Evolutionary conservation across 805 yeast species (phyloP).

Genomic region (Teunomyces gatunensis): DNA sequence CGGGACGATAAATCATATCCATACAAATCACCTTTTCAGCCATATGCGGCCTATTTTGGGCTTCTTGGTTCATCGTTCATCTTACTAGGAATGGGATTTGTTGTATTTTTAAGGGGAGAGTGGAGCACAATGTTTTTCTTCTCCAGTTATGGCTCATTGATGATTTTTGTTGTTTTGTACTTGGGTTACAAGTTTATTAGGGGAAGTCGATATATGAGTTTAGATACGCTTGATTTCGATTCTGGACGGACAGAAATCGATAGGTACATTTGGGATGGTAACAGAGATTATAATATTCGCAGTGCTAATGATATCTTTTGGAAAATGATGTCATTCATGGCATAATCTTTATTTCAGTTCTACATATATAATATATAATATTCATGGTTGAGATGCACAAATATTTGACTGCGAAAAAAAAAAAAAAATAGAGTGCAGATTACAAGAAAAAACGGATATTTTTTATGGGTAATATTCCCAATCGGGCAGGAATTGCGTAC

Average conservation of each 20-base stretch:
- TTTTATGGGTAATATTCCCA: not conserved
- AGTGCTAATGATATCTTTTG: slow-evolving; percentile 31
- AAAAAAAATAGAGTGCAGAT: not conserved
- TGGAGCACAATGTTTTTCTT: slow-evolving; percentile 66
- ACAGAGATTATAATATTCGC: slow-evolving; percentile 39
- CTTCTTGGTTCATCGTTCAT: slow-evolving; percentile 51
- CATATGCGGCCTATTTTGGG: slow-evolving; percentile 64
- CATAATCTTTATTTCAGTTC: slow-evolving; percentile 15
- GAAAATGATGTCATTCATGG: slow-evolving; percentile 33
- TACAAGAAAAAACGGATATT: not conserved
- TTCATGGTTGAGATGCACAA: too few species aligned
- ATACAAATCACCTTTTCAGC: slow-evolving; percentile 67
- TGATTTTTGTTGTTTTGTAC: slow-evolving; percentile 51
- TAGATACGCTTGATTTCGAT: slow-evolving; percentile 77
- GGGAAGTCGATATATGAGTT: slow-evolving; percentile 62
- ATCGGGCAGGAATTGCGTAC: not conserved
- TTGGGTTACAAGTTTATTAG: slow-evolving; percentile 55
- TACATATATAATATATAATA: not conserved
- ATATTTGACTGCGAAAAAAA: not conserved
- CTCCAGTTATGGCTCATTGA: slow-evolving; percentile 61
- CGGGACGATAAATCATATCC: slow-evolving; percentile 67
- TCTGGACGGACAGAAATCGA: slow-evolving; percentile 84
- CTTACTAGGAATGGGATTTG: slow-evolving; percentile 58
- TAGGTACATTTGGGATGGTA: slow-evolving; percentile 78
- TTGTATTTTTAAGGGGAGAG: slow-evolving; percentile 52